Evolutionary conservation across 23 red algal species (phyloP), one percentile per base, ranked within the genome.

Genomic region (Agarophyton chilense): DNA sequence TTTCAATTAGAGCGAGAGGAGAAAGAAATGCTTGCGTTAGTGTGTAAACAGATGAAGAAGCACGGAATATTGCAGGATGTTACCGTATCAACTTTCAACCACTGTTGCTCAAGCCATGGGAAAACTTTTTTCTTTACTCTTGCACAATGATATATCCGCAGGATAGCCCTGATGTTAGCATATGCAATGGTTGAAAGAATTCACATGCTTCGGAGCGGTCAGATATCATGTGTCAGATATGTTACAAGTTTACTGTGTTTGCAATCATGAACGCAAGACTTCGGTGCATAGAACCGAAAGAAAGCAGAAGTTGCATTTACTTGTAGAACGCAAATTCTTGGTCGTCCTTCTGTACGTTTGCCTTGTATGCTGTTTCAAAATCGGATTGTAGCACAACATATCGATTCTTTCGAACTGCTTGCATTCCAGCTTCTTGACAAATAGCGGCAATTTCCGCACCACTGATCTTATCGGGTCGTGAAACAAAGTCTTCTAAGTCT

Each of bases 371-470:
- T 31, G 86, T 93, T 77, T 99, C 97, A 94, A 99, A 99, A 80
- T 99, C 97, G 41, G 78, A 84, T 72, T 91, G 93, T 44, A 99
- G 81, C 38, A 99, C 93, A 71, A 96, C 70, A 68, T 99, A 99
- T 12, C 97, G 93, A 75, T 95, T 96, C 81, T 94, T 93, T 10
- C 97, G 87, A 51, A 99, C 97, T 8, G 97, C 97, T 51, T 93
- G 90, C 97, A 99, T 99, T 34, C 97, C 97, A 73, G 97, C 97
- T 84, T 99, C 92, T 65, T 96, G 97, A 65, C 97, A 99, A 57
- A 99, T 95, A 13, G 97, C 88, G 21, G 97, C 91, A 91, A 99
- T 99, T 40, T 95, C 97, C 51, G 97, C 97, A 33, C 97, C 97
- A 40, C 89, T 94, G 34, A 96, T 82, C 85, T 94, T 95, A 63